Evolutionary conservation across 2,329 filamentous ascomycete species (phyloP).

Genomic region (Zymoseptoria pseudotritici): DNA sequence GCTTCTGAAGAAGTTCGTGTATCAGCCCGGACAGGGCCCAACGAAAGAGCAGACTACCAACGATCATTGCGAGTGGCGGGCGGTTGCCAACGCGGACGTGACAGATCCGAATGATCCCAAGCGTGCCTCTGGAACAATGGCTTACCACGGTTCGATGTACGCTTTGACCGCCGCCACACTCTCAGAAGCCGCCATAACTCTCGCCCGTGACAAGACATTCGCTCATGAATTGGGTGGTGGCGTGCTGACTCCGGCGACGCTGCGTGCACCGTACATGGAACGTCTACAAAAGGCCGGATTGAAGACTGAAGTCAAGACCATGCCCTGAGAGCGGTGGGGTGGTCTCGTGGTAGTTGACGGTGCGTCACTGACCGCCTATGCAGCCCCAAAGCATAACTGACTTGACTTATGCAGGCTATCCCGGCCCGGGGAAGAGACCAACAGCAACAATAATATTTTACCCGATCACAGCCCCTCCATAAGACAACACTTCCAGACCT

Average conservation of each 20-base stretch:
- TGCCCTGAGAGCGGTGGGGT: conserved; percentile 19
- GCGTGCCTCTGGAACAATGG: conserved; percentile 50
- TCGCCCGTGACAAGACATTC: conserved; percentile 51
- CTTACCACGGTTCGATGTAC: conserved; percentile 58
- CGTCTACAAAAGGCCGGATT: conserved; percentile 55
- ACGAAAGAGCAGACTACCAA: conserved; percentile 44
- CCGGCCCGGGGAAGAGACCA: neutral
- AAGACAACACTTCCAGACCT: neutral
- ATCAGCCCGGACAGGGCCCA: conserved; percentile 46
- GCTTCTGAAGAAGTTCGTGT: conserved; percentile 41
- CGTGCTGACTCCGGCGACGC: conserved; percentile 62
- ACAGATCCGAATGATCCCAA: conserved; percentile 38
- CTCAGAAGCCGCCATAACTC: conserved; percentile 56
- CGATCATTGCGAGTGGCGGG: conserved; percentile 57
- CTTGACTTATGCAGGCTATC: neutral
- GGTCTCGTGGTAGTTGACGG: conserved; percentile 6
- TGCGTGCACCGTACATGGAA: conserved; percentile 62
- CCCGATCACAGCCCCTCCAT: neutral
- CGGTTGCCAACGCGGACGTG: conserved; percentile 55
- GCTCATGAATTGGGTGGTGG: conserved; percentile 55
- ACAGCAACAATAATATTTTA: neutral
- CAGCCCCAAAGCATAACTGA: neutral
- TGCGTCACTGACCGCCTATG: conserved; percentile 9
- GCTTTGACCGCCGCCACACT: conserved; percentile 58
- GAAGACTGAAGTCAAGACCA: conserved; percentile 45